phyloP scores from a whole-genome alignment of 345 rosid genomes.

The Iberis pinnata region DNA sequence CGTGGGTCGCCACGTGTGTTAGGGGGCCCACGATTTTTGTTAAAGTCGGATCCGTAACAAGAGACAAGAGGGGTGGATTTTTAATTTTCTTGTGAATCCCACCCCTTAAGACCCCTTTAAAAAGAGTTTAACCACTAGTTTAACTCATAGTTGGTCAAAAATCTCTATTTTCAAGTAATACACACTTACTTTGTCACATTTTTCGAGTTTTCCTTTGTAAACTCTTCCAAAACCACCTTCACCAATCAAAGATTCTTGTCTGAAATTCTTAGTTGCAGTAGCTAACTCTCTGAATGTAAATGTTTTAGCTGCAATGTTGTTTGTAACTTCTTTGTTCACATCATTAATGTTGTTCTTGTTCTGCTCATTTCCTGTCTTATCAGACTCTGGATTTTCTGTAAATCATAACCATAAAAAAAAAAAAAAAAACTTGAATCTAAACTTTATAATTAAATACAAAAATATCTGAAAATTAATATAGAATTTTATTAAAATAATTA shows the following conservation, averaged over 20 bases:
- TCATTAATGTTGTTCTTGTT: conserved; percentile 22
- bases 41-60: too few relatives aligned
- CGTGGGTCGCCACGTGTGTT: too few relatives aligned
- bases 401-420: neutral
- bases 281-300: conserved; percentile 85
- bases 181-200: conserved; percentile 49
- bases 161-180: too few relatives aligned
- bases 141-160: too few relatives aligned
- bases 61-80: too few relatives aligned
- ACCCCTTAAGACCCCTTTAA: too few relatives aligned
- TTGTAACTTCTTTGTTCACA: conserved; percentile 23
- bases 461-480: neutral
- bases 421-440: neutral
- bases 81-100: too few relatives aligned
- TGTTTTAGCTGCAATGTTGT: conserved; percentile 57
- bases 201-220: conserved; percentile 71
- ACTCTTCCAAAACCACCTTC: conserved; percentile 98
- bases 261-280: conserved; percentile 76
- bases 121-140: too few relatives aligned
- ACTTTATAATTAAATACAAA: conserved; percentile 7
- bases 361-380: conserved; percentile 18
- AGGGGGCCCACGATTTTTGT: too few relatives aligned
- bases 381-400: conserved; percentile 25
- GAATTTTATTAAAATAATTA: neutral
- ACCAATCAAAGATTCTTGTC: conserved; percentile 79